phyloP scores from a whole-genome alignment of 345 rosid species.

The Aquilaria malaccensis region DNA sequence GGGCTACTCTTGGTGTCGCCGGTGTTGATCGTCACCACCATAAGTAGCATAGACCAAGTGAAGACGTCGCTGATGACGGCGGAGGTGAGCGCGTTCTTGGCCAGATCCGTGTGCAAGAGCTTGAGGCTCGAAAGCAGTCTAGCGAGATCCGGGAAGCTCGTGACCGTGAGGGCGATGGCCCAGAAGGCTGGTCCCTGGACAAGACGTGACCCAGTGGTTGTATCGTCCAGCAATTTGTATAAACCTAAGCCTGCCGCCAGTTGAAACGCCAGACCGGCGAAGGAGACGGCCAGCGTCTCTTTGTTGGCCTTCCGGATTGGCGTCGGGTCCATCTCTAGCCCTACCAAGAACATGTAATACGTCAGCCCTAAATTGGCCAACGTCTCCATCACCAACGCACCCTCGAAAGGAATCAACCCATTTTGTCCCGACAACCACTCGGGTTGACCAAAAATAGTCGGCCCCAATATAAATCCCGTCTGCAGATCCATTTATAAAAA shows the following conservation, averaged over 20 bases:
- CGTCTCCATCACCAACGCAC: constrained; percentile 3
- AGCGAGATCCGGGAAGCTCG: constrained; percentile 42
- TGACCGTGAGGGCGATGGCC: constrained; percentile 32
- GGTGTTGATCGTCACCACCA: constrained; percentile 9
- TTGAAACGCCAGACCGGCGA: constrained; percentile 25
- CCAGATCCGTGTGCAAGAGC: constrained; percentile 40
- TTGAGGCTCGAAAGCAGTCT: constrained; percentile 33
- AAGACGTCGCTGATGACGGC: constrained; percentile 27
- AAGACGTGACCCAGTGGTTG: background rate
- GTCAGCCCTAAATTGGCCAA: constrained; percentile 12
- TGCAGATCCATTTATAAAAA: no score
- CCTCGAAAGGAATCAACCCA: constrained; percentile 10
- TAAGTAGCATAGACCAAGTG: constrained; percentile 28
- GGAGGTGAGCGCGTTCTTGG: constrained; percentile 27
- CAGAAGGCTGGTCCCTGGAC: constrained; percentile 18
- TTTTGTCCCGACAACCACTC: no score
- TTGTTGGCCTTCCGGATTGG: constrained; percentile 10
- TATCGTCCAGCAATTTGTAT: constrained; percentile 2
- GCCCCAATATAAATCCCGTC: no score
- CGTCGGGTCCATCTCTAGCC: constrained; percentile 16
- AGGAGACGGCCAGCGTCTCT: constrained; percentile 15
- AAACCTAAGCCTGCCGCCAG: constrained; percentile 15
- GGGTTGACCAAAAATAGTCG: no score
- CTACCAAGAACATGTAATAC: constrained; percentile 16
- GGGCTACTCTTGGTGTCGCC: background rate